Conservation (phyloP, 2,329 filamentous ascomycete genomes). For the Penicillium occitanis region DNA sequence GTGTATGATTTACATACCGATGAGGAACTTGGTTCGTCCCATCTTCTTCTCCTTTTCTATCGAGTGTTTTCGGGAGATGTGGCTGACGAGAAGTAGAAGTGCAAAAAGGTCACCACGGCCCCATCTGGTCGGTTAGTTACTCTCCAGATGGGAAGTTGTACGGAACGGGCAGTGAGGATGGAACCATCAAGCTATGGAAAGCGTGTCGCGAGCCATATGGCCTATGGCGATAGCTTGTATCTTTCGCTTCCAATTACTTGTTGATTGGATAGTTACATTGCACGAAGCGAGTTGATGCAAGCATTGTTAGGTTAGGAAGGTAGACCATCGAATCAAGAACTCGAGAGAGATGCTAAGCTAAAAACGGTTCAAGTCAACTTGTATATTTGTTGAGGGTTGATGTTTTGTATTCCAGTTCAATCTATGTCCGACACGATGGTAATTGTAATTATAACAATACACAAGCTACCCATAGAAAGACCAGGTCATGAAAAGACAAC, state of each 20-base stretch:
- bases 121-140: slow-evolving; percentile 94
- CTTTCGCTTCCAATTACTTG: background rate
- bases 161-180: slow-evolving; percentile 93
- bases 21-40: slow-evolving; percentile 65
- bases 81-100: slow-evolving; percentile 59
- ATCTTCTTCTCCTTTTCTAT: background rate
- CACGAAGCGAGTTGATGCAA: background rate
- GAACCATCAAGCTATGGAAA: slow-evolving; percentile 91
- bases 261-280: background rate
- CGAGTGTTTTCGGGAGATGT: background rate
- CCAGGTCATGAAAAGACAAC: background rate
- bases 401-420: background rate
- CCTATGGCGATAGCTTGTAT: slow-evolving; percentile 55
- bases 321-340: background rate
- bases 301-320: background rate
- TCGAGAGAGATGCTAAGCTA: background rate
- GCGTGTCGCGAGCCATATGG: slow-evolving; percentile 65
- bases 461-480: background rate
- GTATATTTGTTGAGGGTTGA: background rate
- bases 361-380: too few relatives aligned
- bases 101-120: slow-evolving; percentile 94
- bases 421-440: background rate
- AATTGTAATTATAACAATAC: background rate
- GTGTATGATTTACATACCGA: slow-evolving; percentile 87
- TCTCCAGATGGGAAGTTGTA: slow-evolving; percentile 95